phyloP scores from a whole-genome alignment of 2,329 filamentous ascomycete species.

The Cladosporium sp. region DNA sequence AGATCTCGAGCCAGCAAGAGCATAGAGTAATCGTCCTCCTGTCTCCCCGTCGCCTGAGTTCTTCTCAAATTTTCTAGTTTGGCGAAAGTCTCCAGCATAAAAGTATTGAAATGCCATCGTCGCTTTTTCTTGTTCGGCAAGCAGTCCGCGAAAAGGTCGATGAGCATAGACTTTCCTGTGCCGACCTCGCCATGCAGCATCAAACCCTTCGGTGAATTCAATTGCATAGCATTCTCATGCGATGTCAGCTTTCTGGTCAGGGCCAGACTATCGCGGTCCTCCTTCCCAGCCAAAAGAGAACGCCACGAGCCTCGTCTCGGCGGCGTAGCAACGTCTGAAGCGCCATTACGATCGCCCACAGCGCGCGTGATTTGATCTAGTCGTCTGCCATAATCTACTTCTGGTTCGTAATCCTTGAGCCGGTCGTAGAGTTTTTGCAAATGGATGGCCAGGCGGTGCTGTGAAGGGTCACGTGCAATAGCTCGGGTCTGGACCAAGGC shows the following conservation, averaged over 20 bases:
- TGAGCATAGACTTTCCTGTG: conserved; percentile 80
- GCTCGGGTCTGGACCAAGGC: conserved; percentile 63
- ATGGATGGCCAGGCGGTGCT: conserved; percentile 56
- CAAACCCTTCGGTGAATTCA: conserved; percentile 69
- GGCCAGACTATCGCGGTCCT: conserved; percentile 55
- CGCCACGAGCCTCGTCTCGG: conserved; percentile 38
- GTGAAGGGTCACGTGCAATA: conserved; percentile 60
- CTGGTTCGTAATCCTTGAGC: conserved; percentile 74
- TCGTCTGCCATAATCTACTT: conserved; percentile 62
- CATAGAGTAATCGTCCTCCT: conserved; percentile 60
- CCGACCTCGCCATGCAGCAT: conserved; percentile 79
- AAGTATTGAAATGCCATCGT: conserved; percentile 80
- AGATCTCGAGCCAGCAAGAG: conserved; percentile 72
- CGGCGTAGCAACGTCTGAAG: conserved; percentile 12
- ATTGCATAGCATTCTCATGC: conserved; percentile 65
- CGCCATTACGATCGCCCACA: conserved; percentile 25
- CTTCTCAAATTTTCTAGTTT: conserved; percentile 63
- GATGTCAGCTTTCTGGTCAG: conserved; percentile 65
- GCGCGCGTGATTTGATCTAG: conserved; percentile 56
- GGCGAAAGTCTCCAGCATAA: conserved; percentile 75
- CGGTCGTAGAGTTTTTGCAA: conserved; percentile 71
- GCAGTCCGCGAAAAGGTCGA: conserved; percentile 74
- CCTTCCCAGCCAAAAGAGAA: conserved; percentile 48
- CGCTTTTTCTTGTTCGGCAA: conserved; percentile 69
- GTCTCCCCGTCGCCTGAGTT: conserved; percentile 23